phyloP scores from a whole-genome alignment of 768 basidiomycete species.

The Psilocybe sp. region DNA sequence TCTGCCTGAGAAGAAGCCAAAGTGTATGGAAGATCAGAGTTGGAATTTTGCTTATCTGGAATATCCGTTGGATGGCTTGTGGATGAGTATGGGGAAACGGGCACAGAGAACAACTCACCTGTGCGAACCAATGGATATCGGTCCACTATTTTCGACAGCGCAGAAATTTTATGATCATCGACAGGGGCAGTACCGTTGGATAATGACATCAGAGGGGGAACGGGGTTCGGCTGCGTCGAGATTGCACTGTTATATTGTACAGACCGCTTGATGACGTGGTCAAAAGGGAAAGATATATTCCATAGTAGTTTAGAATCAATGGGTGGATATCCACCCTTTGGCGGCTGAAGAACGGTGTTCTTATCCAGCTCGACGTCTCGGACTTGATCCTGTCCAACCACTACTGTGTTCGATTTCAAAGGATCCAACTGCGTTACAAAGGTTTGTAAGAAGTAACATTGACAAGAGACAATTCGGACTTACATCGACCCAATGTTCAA shows the following conservation, averaged over 20 bases:
- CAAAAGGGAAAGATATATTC: slow-evolving; percentile 19
- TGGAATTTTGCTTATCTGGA: slow-evolving; percentile 11
- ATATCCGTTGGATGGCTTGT: no score
- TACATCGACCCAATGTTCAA: slow-evolving; percentile 59
- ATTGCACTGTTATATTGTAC: no score
- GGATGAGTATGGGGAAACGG: no score
- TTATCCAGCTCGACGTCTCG: slow-evolving; percentile 53
- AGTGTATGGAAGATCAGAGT: slow-evolving; percentile 35
- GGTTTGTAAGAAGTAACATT: neutral
- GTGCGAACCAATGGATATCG: no score
- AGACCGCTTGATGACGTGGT: neutral
- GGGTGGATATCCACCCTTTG: slow-evolving; percentile 26
- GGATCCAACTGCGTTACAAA: slow-evolving; percentile 36
- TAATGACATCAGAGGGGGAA: no score
- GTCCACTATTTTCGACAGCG: no score
- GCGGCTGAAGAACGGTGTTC: slow-evolving; percentile 36
- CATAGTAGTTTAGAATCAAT: slow-evolving; percentile 36
- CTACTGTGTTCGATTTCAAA: slow-evolving; percentile 26
- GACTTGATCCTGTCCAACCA: slow-evolving; percentile 47
- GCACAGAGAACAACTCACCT: no score
- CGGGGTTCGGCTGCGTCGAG: no score
- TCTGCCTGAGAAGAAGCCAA: slow-evolving; percentile 30
- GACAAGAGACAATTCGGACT: slow-evolving; percentile 8
- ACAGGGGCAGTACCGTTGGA: no score
- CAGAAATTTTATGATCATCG: no score